phyloP scores from a whole-genome alignment of 257 asterid species.

The Jasminum sambac region DNA sequence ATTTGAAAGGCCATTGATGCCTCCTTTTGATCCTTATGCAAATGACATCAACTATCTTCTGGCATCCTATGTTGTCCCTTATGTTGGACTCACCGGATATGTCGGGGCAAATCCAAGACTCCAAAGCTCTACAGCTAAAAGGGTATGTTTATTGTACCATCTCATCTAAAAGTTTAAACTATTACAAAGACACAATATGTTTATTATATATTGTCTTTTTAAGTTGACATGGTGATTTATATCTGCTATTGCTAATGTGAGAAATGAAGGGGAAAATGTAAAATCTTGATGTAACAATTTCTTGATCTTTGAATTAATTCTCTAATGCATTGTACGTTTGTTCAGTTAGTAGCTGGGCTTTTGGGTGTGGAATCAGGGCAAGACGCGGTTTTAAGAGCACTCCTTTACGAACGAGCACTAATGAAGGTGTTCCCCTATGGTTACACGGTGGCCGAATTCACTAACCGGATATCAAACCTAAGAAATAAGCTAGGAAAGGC shows the following conservation, averaged over 20 bases:
- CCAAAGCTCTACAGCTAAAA: slow-evolving; percentile 44
- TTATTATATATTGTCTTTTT: not conserved
- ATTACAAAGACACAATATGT: not conserved
- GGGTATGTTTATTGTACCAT: slow-evolving; percentile 30
- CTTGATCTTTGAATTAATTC: not conserved
- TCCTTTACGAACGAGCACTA: slow-evolving; percentile 46
- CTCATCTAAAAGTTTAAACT: not conserved
- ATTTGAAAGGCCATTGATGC: slow-evolving; percentile 41
- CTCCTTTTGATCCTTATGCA: slow-evolving; percentile 84
- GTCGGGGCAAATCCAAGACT: slow-evolving; percentile 86
- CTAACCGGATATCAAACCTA: slow-evolving; percentile 46
- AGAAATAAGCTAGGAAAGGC: slow-evolving; percentile 49
- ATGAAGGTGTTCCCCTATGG: slow-evolving; percentile 43
- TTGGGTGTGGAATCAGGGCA: slow-evolving; percentile 73
- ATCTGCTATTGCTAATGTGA: no score
- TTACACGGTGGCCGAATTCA: slow-evolving; percentile 53
- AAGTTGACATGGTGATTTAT: no score
- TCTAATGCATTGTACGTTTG: not conserved
- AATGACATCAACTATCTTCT: slow-evolving; percentile 70
- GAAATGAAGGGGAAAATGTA: no score
- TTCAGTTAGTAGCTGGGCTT: slow-evolving; percentile 63
- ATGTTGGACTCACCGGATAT: slow-evolving; percentile 88
- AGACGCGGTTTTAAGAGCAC: slow-evolving; percentile 56
- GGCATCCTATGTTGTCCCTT: slow-evolving; percentile 79
- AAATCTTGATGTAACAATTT: not conserved